Base-by-base conservation (phyloP, 2,329 filamentous ascomycete species). In the Aspergillus aculeatus region DNA sequence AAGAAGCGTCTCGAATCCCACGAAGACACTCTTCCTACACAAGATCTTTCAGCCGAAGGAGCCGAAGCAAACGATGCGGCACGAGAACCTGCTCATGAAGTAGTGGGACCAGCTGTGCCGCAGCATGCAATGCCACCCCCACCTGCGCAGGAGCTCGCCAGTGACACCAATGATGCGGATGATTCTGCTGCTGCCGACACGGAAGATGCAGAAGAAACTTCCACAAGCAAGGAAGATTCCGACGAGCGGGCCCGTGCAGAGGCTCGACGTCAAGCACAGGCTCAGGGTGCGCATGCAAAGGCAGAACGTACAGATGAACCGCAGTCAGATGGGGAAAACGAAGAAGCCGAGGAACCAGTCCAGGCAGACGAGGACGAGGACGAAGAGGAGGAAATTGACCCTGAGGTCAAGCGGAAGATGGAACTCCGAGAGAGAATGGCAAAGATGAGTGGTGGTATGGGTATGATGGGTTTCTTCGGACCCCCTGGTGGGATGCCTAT, bases 361-460 rank as follows among this genome's bases (percentile, higher is more conserved):
- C 80, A 79, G 16, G 82, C 83, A 32, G 83, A 83, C n/a, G 86
- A 85, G 3, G 86, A 86, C 14, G 89, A 88, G n/a, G 89, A 90
- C 38, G 80, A 78, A 16, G 74, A 86, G 14, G 90, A 93, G 29
- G 91, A 96, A 16, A 81, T 96, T 54, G 93, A 98, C 69, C 92
- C 92, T 1, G 95, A 99, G 74, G 83, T 91, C 23, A 88, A 86
- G 66, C 89, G 93, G 55, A 90, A 89, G 72, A 88, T 96, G 77
- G 94, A 97, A 73, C 82, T 99, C 32, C 87, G 95, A 61, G 92
- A 95, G 62, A 87, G 95, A 68, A 99, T 99, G 92, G 95, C 95
- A 50, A 97, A 96, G 78, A 95, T 99, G 89, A 96, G 94, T 67
- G 94, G 94, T 57, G 94, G 94, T 23, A 96, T 96, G 91, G 92